phyloP scores from a whole-genome alignment of 257 asterid genomes.

The Solanum gandarillasii region DNA sequence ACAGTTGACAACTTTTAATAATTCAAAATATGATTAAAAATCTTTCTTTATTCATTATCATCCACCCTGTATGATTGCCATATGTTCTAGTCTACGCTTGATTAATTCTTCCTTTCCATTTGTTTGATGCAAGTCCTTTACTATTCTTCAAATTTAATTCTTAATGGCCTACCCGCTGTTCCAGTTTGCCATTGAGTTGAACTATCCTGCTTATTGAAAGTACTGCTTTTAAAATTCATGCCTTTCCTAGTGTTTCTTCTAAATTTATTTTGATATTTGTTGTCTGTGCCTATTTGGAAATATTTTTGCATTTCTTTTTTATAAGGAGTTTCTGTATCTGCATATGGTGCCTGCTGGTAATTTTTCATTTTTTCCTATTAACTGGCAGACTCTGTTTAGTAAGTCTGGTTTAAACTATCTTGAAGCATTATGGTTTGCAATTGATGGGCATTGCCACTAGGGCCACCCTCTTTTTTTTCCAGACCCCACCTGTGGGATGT shows the following conservation, averaged over 20 bases:
- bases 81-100: not conserved
- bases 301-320: not conserved
- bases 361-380: not conserved
- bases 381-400: not conserved
- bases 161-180: not conserved
- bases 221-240: not conserved
- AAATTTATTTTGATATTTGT: not conserved
- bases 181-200: not conserved
- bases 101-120: not conserved
- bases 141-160: not conserved
- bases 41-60: not conserved
- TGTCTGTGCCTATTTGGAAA: not conserved
- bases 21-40: not conserved
- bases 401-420: not conserved
- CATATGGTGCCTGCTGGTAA: not conserved
- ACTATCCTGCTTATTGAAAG: not conserved
- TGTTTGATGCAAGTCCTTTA: not conserved
- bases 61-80: not conserved
- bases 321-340: not conserved
- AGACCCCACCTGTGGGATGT: not conserved
- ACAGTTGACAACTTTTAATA: not conserved
- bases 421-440: not conserved
- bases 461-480: not conserved
- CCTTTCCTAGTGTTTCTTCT: not conserved
- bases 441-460: not conserved